These are phyloP conservation scores for Crepidotus variabilis DNA, from an alignment of 768 basidiomycete genomes.

Conservation along the genomic window DNA sequence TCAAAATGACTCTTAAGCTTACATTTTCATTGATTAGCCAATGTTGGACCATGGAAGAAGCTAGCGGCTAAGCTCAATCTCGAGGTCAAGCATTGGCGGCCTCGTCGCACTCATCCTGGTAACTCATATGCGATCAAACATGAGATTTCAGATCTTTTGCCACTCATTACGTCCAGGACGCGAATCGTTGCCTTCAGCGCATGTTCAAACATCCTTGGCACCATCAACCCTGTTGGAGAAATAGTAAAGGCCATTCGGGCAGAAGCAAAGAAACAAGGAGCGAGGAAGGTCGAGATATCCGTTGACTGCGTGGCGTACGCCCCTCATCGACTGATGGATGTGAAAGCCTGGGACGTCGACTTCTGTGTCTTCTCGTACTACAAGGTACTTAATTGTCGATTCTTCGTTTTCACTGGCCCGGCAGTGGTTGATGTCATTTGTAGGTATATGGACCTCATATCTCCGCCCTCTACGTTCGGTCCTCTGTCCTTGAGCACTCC, in stretches of 20 bases:
- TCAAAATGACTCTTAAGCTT: too few relatives aligned
- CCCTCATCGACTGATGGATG: slow-evolving; percentile 69
- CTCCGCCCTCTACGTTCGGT: slow-evolving; percentile 61
- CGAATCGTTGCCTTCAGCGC: slow-evolving; percentile 72
- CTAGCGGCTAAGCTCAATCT: slow-evolving; percentile 57
- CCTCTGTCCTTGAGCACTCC: slow-evolving; percentile 42
- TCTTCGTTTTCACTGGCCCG: neutral
- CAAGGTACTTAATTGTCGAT: slow-evolving; percentile 46
- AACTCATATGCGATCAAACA: slow-evolving; percentile 68
- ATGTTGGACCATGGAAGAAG: slow-evolving; percentile 73
- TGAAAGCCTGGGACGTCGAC: slow-evolving; percentile 75
- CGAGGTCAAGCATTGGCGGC: slow-evolving; percentile 56
- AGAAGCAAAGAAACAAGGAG: slow-evolving; percentile 48
- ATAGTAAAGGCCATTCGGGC: slow-evolving; percentile 47
- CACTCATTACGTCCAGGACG: slow-evolving; percentile 61
- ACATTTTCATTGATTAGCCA: slow-evolving; percentile 39
- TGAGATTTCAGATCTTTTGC: slow-evolving; percentile 51
- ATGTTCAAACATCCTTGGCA: slow-evolving; percentile 74
- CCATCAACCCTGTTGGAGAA: slow-evolving; percentile 57
- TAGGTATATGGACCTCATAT: slow-evolving; percentile 77
- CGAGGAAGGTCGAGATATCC: slow-evolving; percentile 58
- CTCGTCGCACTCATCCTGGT: slow-evolving; percentile 39
- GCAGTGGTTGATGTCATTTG: neutral
- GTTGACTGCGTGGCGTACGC: slow-evolving; percentile 81
- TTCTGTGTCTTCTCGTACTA: slow-evolving; percentile 71